These are phyloP conservation scores for Gorgonomyces haynaldii DNA, from an alignment of 192 early-diverging fungal genomes.

Conservation along the genomic window DNA sequence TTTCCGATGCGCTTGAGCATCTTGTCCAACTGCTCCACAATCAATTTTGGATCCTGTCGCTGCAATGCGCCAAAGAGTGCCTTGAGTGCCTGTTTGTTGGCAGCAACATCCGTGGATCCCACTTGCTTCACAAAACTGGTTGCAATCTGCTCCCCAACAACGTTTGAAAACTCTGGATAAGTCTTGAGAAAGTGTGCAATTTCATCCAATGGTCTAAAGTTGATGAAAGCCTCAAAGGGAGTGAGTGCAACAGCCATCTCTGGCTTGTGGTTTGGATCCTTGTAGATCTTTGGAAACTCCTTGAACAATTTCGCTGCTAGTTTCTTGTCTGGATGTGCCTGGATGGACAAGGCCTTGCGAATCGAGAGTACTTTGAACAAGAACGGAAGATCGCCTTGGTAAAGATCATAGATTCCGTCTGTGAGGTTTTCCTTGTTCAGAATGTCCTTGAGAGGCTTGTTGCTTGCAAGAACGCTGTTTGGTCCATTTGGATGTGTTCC, in stretches of 20 bases:
- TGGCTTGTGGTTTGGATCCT: slow-evolving; percentile 88
- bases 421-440: slow-evolving; percentile 48
- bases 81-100: slow-evolving; percentile 30
- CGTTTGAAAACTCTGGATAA: slow-evolving; percentile 68
- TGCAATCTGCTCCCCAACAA: slow-evolving; percentile 58
- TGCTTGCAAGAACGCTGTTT: slow-evolving; percentile 34
- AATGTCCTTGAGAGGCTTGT: slow-evolving; percentile 46
- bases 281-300: slow-evolving; percentile 73
- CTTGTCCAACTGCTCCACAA: slow-evolving; percentile 3
- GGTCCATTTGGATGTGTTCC: slow-evolving; percentile 85
- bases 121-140: slow-evolving; percentile 21
- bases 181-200: slow-evolving; percentile 49
- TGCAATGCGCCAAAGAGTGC: slow-evolving; percentile 40
- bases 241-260: slow-evolving; percentile 97
- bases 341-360: slow-evolving; percentile 81
- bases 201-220: slow-evolving; percentile 74
- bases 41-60: slow-evolving; percentile 25
- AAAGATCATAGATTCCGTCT: slow-evolving; percentile 42
- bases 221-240: slow-evolving; percentile 87
- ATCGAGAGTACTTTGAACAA: slow-evolving; percentile 81
- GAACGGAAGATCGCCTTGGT: slow-evolving; percentile 79
- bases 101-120: slow-evolving; percentile 23
- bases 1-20: too few species aligned
- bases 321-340: slow-evolving; percentile 92
- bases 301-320: slow-evolving; percentile 64